Evolutionary conservation across 2,329 filamentous ascomycete species (phyloP).

Genomic region (Penicillium sp.): DNA sequence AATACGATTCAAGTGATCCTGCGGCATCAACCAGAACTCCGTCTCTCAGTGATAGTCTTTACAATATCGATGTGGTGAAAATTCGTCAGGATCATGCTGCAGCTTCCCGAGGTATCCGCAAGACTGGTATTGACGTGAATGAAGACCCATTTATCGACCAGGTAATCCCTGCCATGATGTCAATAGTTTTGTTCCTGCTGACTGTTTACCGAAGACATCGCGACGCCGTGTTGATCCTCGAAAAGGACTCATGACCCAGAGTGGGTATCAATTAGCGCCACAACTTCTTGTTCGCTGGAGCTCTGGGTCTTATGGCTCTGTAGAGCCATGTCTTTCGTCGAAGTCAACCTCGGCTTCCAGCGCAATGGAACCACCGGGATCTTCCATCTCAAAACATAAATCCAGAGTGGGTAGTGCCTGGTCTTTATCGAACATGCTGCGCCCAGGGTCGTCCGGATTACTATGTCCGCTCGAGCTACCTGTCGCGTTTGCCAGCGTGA

Average conservation of each 20-base stretch:
- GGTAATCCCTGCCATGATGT: background rate
- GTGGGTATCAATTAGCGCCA: conserved; percentile 8
- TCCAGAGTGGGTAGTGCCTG: background rate
- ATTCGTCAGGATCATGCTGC: conserved; percentile 8
- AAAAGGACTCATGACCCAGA: background rate
- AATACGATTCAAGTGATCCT: conserved; percentile 14
- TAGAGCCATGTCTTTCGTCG: conserved; percentile 5
- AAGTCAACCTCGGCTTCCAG: background rate
- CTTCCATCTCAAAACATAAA: background rate
- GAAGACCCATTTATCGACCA: conserved; percentile 21
- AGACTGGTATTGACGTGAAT: background rate
- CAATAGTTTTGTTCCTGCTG: background rate
- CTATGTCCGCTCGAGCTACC: conserved; percentile 21
- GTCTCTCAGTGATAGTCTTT: conserved; percentile 21
- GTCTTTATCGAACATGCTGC: background rate
- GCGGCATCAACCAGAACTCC: conserved; percentile 27
- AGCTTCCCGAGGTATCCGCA: background rate
- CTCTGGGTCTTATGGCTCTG: conserved; percentile 23
- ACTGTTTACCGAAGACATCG: conserved; percentile 11
- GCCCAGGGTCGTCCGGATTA: background rate
- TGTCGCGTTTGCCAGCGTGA: conserved; percentile 24
- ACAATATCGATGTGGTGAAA: conserved; percentile 27
- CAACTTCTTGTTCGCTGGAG: conserved; percentile 24
- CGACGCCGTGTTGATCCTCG: background rate
- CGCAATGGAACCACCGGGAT: background rate